phyloP scores from a whole-genome alignment of 192 early-diverging fungal genomes.

The Allomyces macrogynus region DNA sequence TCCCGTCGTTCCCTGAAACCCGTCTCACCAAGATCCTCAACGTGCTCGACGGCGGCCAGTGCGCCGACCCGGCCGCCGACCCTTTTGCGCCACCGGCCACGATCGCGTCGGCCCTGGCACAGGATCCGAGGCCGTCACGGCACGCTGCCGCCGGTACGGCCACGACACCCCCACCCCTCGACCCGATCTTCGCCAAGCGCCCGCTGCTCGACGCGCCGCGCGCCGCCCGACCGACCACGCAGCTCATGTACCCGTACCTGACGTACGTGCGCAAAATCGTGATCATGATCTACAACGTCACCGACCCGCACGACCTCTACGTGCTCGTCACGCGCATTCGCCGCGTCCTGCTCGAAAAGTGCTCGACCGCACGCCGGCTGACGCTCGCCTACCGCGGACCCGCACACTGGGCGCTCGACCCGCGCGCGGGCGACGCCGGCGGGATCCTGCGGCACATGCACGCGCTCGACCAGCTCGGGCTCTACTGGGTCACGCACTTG shows the following conservation, averaged over 20 bases:
- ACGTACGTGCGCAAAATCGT: background rate
- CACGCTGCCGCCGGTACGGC: background rate
- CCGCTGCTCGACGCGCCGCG: no score
- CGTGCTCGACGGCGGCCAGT: background rate
- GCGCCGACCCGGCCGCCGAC: no score
- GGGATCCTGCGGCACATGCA: background rate
- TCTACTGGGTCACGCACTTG: background rate
- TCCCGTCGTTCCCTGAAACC: background rate
- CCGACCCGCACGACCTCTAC: background rate
- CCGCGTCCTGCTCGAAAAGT: background rate
- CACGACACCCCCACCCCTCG: background rate
- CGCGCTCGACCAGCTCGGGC: background rate
- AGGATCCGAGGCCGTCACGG: no score
- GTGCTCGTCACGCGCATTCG: background rate
- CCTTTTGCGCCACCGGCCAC: background rate
- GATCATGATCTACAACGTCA: background rate
- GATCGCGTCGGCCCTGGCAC: background rate
- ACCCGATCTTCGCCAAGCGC: no score
- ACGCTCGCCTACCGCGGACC: background rate
- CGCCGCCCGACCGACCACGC: background rate
- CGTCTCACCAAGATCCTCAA: background rate
- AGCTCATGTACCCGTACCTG: conserved; percentile 1
- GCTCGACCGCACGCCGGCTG: background rate
- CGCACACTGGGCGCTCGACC: background rate
- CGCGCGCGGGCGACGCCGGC: background rate